Conservation (phyloP, 768 basidiomycete species). For the Mycena amicta region DNA sequence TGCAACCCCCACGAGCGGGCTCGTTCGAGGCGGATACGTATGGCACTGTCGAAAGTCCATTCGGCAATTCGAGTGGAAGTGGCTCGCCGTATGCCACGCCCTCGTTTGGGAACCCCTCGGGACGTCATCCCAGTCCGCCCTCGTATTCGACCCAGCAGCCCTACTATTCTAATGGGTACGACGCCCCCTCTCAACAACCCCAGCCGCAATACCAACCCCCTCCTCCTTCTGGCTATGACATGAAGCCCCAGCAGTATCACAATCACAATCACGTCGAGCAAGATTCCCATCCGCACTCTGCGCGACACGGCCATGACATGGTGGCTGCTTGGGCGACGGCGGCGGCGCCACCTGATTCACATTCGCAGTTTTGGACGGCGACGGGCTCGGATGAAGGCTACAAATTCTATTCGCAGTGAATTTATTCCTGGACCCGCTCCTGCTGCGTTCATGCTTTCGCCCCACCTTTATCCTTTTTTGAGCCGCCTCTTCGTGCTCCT, state of each 20-base stretch:
- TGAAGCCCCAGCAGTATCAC: too few relatives aligned
- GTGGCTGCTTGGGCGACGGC: conserved; percentile 1
- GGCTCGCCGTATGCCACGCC: conserved; percentile 33
- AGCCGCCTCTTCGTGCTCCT: too few relatives aligned
- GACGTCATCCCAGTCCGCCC: conserved; percentile 31
- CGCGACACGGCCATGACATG: conserved; percentile 13
- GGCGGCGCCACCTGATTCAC: not conserved
- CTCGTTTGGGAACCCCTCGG: conserved; percentile 23
- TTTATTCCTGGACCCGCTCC: not conserved
- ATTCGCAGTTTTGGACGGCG: not conserved
- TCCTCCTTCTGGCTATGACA: conserved; percentile 17
- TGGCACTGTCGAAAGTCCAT: not conserved
- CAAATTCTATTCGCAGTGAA: conserved; percentile 15
- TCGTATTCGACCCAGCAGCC: conserved; percentile 2
- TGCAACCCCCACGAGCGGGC: conserved; percentile 22
- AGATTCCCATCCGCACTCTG: too few relatives aligned
- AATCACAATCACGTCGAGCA: conserved; percentile 10
- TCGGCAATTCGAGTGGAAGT: conserved; percentile 20
- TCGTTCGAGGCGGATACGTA: conserved; percentile 26
- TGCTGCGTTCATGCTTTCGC: not conserved
- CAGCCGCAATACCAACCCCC: conserved; percentile 17
- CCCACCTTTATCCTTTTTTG: not conserved
- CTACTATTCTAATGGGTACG: not conserved
- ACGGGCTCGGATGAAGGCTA: conserved; percentile 1
- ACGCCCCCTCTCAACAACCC: conserved; percentile 21